Conservation (phyloP, 2,329 filamentous ascomycete species). For the Fusarium sp. region DNA sequence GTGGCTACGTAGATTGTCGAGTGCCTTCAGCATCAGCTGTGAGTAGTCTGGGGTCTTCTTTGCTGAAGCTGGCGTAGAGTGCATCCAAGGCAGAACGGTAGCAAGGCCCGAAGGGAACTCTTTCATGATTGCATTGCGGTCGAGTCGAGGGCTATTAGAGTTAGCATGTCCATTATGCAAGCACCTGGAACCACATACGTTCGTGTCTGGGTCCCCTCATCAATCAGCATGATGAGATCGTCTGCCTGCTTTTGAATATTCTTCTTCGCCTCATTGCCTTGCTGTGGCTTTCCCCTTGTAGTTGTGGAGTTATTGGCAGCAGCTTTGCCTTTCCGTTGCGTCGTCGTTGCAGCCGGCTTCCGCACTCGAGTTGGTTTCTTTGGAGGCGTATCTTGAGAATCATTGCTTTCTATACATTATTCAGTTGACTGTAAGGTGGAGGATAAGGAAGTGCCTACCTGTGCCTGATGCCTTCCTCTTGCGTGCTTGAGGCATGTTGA, state of each 20-base stretch:
- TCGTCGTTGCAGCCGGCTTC: constrained; percentile 13
- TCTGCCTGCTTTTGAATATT: constrained; percentile 40
- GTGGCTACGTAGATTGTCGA: constrained; percentile 37
- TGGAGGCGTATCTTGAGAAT: constrained; percentile 10
- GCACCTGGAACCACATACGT: constrained; percentile 17
- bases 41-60: constrained; percentile 2
- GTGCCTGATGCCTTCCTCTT: constrained; percentile 43
- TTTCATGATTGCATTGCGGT: not conserved
- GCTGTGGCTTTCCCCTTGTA: constrained; percentile 19
- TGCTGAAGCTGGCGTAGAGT: not conserved
- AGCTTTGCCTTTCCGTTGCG: constrained; percentile 2
- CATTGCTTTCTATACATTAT: constrained; percentile 19
- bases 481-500: constrained; percentile 44
- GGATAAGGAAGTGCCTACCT: constrained; percentile 25
- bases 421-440: constrained; percentile 1
- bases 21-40: constrained; percentile 19
- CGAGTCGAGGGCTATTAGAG: constrained; percentile 10
- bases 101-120: constrained; percentile 21
- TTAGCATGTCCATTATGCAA: not conserved
- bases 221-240: constrained; percentile 39
- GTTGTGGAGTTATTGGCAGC: not conserved
- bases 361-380: constrained; percentile 29
- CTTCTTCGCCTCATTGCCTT: constrained; percentile 34
- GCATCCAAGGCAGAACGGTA: constrained; percentile 37
- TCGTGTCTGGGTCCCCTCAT: constrained; percentile 23